Conservation (phyloP, 495 filamentous ascomycete species). For the Xylaria grammica region DNA sequence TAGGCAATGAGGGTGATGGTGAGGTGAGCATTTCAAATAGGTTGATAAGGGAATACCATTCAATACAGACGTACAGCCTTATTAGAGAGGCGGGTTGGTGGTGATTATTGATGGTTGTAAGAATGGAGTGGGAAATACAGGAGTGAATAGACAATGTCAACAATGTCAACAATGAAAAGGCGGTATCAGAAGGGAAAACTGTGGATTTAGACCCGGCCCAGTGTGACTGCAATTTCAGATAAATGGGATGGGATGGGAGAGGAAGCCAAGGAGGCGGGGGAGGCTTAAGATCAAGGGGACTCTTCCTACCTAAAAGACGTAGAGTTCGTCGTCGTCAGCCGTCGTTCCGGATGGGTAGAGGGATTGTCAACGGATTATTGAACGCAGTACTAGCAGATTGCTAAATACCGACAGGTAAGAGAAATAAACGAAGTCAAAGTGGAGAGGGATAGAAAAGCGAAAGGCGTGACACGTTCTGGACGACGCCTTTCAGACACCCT, state of each 20-base stretch:
- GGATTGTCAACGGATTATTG: conserved; percentile 1
- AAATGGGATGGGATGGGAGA: too few relatives aligned
- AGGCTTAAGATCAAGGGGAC: conserved; percentile 1
- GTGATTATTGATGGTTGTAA: too few relatives aligned
- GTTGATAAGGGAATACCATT: too few relatives aligned
- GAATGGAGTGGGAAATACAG: too few relatives aligned
- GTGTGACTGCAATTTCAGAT: neutral
- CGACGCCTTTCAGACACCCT: conserved; percentile 20
- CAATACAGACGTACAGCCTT: too few relatives aligned
- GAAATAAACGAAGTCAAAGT: neutral
- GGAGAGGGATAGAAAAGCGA: neutral
- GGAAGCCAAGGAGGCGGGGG: neutral
- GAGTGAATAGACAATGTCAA: too few relatives aligned
- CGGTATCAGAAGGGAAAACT: neutral
- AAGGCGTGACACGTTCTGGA: conserved; percentile 8
- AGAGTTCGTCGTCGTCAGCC: conserved; percentile 9
- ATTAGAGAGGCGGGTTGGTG: too few relatives aligned
- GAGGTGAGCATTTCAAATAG: too few relatives aligned
- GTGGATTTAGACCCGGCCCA: too few relatives aligned
- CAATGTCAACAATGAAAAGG: neutral
- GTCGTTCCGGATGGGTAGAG: neutral
- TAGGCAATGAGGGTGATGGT: neutral
- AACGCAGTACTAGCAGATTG: conserved; percentile 10
- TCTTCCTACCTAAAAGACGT: conserved; percentile 18
- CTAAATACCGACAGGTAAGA: neutral